Evolutionary conservation across 139 green algal species (phyloP), one percentile per base, ranked within the genome.

Genomic region (Chlorella sp.): DNA sequence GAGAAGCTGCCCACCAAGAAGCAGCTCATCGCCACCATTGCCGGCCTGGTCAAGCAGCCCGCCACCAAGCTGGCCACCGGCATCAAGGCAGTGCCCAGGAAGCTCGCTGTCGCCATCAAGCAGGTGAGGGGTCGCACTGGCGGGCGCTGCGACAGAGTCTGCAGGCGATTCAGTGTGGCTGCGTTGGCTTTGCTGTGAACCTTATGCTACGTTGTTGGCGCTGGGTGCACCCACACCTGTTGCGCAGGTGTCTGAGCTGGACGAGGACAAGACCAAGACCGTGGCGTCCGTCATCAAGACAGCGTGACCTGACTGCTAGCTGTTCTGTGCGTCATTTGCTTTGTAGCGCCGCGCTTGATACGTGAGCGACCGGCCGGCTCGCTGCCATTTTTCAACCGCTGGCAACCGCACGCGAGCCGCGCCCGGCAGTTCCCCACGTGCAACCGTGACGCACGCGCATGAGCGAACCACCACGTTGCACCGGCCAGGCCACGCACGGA

Each of bases 1-100:
- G n/a, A n/a, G n/a, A 91, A 91, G 68, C 72, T 97, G 71, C 92
- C 92, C 51, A 97, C 88, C 67, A 97, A 94, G 87, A 59, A 77
- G 74, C 81, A 97, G 85, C 85, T 97, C 31, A 83, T 92, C 14
- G 83, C 87, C 50, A 92, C 84, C 69, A 89, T 97, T 31, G 92
- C 89, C 5, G 72, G 78, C 67, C 72, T 95, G 33, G 80, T 94
- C 68, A 96, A 97, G 75, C 78, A 93, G 82, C 83, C 93, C n/a
- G 89, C 92, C 27, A 90, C 81, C 33, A 95, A 91, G 82, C 51
- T 85, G 50, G 80, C 80, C 26, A 80, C 72, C 22, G 72, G 80
- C 63, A 82, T 85, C 71, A 85, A 85, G 75, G 32, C 5, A 59
- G 67, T 85, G 51, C 75, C 80, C 23, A 80, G 34, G 68, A 85